These are phyloP conservation scores for Luvunga scandens DNA, from an alignment of 345 rosid species.

Conservation along the genomic window DNA sequence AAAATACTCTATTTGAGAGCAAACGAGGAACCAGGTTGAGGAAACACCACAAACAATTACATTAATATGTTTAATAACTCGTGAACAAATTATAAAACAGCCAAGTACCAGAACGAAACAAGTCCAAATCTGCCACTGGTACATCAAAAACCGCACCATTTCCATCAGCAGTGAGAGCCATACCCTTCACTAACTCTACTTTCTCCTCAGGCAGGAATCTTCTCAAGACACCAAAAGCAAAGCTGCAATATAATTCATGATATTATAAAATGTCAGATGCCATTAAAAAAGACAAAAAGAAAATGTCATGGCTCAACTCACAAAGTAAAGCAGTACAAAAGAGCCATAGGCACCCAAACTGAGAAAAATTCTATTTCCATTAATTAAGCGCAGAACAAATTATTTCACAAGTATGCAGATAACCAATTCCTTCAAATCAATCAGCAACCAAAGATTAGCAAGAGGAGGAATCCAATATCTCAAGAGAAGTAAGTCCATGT, in stretches of 20 bases:
- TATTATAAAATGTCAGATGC: neutral
- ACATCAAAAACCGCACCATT: conserved; percentile 90
- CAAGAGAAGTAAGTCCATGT: neutral
- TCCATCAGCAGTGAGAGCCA: conserved; percentile 74
- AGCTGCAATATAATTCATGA: conserved; percentile 37
- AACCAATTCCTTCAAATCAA: neutral
- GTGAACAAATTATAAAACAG: neutral
- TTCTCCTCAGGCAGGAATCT: conserved; percentile 93
- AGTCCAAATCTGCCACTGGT: conserved; percentile 52
- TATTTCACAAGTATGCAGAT: neutral
- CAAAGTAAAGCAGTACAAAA: neutral
- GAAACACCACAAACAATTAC: neutral
- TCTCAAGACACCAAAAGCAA: conserved; percentile 60
- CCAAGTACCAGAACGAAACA: conserved; percentile 53
- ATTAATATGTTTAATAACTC: neutral
- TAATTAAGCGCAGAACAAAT: too few relatives aligned
- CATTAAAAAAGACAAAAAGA: neutral
- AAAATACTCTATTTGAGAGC: neutral
- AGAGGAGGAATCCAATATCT: neutral
- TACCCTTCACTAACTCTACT: conserved; percentile 72
- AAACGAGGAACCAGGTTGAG: neutral
- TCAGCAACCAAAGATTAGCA: neutral
- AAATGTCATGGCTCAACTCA: neutral
- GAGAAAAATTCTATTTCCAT: neutral
- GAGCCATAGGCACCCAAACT: neutral